These are phyloP conservation scores for Kandelia obovata DNA, from an alignment of 345 rosid genomes.

Conservation along the genomic window DNA sequence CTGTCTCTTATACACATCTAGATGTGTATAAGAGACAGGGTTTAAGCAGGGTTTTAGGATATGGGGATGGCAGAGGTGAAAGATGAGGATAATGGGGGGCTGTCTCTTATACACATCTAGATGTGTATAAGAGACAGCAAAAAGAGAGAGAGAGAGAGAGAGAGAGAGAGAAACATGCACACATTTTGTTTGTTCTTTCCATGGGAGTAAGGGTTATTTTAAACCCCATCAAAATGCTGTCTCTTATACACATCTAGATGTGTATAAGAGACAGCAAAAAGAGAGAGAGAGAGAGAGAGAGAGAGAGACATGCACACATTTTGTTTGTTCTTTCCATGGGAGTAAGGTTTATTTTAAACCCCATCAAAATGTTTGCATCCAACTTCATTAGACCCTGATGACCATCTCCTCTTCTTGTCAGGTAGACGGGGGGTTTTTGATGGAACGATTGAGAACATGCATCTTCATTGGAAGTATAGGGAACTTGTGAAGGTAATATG, in stretches of 20 bases:
- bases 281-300: no score
- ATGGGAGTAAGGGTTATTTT: conserved; percentile 1
- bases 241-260: no score
- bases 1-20: no score
- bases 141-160: no score
- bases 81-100: not conserved
- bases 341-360: conserved; percentile 5
- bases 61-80: not conserved
- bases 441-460: conserved; percentile 95
- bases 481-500: conserved; percentile 87
- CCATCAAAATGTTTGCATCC: not conserved
- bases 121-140: conserved; percentile 3
- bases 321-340: conserved; percentile 1
- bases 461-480: conserved; percentile 98
- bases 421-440: conserved; percentile 89
- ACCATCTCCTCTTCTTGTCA: conserved; percentile 34
- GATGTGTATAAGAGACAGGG: no score
- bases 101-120: no score
- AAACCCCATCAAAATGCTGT: not conserved
- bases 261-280: no score
- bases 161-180: no score
- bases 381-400: conserved; percentile 1
- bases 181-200: not conserved
- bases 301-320: no score
- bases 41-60: not conserved